Evolutionary conservation across 78 protist genomes (phyloP).

Genomic region (Dictyostelium brefeldianum): DNA sequence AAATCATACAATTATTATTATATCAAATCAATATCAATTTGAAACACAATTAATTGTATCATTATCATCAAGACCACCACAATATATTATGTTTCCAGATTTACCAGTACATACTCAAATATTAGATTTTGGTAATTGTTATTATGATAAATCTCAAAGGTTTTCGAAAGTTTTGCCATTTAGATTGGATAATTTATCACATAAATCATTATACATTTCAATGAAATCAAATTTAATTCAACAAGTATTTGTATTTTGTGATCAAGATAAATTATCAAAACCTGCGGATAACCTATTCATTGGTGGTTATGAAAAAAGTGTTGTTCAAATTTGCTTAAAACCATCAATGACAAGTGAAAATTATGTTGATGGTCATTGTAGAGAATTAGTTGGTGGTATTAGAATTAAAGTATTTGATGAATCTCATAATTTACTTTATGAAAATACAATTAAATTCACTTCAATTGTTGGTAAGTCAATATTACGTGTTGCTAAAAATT

Average conservation of each 20-base stretch:
- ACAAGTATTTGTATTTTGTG: constrained; percentile 77
- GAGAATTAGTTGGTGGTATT: constrained; percentile 84
- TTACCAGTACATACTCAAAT: constrained; percentile 31
- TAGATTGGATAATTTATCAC: constrained; percentile 55
- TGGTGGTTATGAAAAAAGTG: constrained; percentile 52
- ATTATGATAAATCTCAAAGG: constrained; percentile 66
- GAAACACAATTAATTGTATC: constrained; percentile 1
- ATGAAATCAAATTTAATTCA: constrained; percentile 67
- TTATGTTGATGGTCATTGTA: constrained; percentile 80
- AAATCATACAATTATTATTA: constrained; percentile 21
- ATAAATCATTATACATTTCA: constrained; percentile 68
- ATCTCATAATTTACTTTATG: constrained; percentile 52
- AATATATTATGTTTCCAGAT: constrained; percentile 72
- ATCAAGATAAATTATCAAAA: constrained; percentile 48
- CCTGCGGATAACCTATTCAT: constrained; percentile 62
- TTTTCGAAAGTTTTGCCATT: constrained; percentile 51
- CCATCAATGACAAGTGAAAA: constrained; percentile 77
- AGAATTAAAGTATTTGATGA: constrained; percentile 70
- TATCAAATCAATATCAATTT: neutral
- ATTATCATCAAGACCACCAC: constrained; percentile 74
- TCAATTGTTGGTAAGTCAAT: constrained; percentile 74
- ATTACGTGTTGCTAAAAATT: constrained; percentile 24
- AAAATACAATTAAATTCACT: constrained; percentile 74
- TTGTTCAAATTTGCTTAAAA: constrained; percentile 72
- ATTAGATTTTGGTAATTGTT: constrained; percentile 72